These are phyloP conservation scores for Pseudohalonectria lignicola DNA, from an alignment of 2,329 filamentous ascomycete species.

Conservation along the genomic window DNA sequence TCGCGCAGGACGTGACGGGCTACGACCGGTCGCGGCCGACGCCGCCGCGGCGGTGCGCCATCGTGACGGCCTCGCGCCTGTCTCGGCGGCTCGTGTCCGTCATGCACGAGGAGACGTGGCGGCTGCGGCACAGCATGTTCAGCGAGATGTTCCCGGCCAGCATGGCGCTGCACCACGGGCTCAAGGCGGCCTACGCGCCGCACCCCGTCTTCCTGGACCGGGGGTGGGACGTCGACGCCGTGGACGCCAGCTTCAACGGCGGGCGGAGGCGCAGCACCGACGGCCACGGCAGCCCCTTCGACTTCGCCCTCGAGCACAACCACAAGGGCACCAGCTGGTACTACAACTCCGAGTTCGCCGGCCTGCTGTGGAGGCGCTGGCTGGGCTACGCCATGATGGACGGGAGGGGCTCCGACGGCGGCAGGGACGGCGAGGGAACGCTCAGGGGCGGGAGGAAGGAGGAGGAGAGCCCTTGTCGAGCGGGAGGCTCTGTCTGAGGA, in stretches of 20 bases:
- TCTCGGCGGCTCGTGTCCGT: conserved; percentile 53
- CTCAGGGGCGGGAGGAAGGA: conserved; percentile 40
- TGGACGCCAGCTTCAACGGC: conserved; percentile 70
- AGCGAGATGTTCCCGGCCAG: conserved; percentile 69
- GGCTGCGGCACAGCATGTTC: conserved; percentile 61
- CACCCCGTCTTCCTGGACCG: conserved; percentile 75
- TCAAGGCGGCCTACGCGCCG: conserved; percentile 71
- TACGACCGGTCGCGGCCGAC: conserved; percentile 42
- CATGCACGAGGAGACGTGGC: conserved; percentile 66
- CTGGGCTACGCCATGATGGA: conserved; percentile 47
- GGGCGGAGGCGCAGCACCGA: conserved; percentile 56
- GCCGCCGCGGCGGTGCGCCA: conserved; percentile 58
- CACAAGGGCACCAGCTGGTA: conserved; percentile 78
- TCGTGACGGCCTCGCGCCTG: conserved; percentile 61
- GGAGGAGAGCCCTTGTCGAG: conserved; percentile 31
- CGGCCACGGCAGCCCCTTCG: conserved; percentile 56
- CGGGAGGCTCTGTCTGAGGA: conserved; percentile 68
- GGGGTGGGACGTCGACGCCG: conserved; percentile 55
- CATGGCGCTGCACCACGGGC: conserved; percentile 61
- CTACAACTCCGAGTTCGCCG: conserved; percentile 68
- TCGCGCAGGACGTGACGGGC: conserved; percentile 58
- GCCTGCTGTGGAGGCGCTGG: conserved; percentile 73
- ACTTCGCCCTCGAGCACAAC: conserved; percentile 64
- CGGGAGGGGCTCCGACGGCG: conserved; percentile 37
- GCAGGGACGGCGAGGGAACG: conserved; percentile 30